phyloP scores from a whole-genome alignment of 2,329 filamentous ascomycete species.

The Claviceps humidiphila region DNA sequence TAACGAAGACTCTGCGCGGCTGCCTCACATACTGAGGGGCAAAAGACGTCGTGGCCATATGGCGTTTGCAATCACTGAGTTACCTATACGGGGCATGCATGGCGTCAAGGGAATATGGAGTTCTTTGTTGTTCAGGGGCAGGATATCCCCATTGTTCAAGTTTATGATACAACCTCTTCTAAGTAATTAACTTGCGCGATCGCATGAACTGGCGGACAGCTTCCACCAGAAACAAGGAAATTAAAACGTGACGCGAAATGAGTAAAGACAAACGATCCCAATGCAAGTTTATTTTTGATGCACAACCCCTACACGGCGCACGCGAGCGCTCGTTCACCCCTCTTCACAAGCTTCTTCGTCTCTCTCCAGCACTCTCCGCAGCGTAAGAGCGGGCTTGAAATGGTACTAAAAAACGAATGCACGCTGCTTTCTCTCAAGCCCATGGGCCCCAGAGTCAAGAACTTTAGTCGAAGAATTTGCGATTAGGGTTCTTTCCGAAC shows the following conservation, averaged over 20 bases:
- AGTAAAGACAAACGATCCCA: not conserved
- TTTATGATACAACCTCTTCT: conserved; percentile 20
- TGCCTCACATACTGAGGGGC: too few species aligned
- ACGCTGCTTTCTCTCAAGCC: not conserved
- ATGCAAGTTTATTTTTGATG: not conserved
- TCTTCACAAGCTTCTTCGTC: not conserved
- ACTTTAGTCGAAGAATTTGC: conserved; percentile 80
- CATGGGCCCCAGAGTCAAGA: not conserved
- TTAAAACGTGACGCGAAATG: not conserved
- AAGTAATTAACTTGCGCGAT: conserved; percentile 9
- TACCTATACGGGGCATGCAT: too few species aligned
- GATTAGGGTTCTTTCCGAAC: conserved; percentile 90
- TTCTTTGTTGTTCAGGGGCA: not conserved
- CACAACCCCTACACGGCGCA: too few species aligned
- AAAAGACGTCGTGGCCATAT: too few species aligned
- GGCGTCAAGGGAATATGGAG: not conserved
- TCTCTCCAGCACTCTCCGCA: not conserved
- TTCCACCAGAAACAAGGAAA: not conserved
- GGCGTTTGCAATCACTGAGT: too few species aligned
- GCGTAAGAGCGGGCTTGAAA: conserved; percentile 5
- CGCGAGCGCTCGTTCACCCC: too few species aligned
- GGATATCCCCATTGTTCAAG: not conserved
- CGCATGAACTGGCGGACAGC: conserved; percentile 5
- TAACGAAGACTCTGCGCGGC: too few species aligned
- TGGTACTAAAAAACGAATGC: not conserved